Percentiles rank a stretch among this genome's conserved stretches.
Evolutionary conservation across 2,329 filamentous ascomycete species (phyloP).

Genomic region (Stagonosporopsis cucurbitacearum): DNA sequence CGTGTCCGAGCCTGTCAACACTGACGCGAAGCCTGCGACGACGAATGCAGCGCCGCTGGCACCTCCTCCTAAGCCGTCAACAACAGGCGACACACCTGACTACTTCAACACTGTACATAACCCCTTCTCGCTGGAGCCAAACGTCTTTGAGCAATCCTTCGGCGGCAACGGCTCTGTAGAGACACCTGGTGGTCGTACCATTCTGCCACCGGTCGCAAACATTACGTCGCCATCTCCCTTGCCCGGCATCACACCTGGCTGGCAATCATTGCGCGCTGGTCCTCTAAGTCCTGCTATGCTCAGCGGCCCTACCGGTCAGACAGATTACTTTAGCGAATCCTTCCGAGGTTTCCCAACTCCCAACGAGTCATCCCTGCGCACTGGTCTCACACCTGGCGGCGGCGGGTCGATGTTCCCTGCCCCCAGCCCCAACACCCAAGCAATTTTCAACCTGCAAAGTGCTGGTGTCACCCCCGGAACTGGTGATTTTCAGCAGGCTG

Average conservation of each 20-base stretch:
- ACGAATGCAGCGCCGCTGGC: constrained; percentile 58
- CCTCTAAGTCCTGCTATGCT: constrained; percentile 98
- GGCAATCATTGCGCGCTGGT: constrained; percentile 89
- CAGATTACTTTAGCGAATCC: constrained; percentile 87
- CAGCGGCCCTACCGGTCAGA: constrained; percentile 72
- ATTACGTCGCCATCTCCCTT: constrained; percentile 87
- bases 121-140: constrained; percentile 79
- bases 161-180: constrained; percentile 58
- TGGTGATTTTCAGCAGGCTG: constrained; percentile 92
- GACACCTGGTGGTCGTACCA: constrained; percentile 74
- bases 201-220: constrained; percentile 87
- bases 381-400: constrained; percentile 90
- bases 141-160: constrained; percentile 97
- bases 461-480: constrained; percentile 88
- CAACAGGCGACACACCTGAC: constrained; percentile 54
- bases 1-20: constrained; percentile 27
- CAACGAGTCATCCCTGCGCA: constrained; percentile 92
- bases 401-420: constrained; percentile 97
- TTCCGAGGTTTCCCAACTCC: constrained; percentile 90
- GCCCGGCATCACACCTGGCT: constrained; percentile 76
- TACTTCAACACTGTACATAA: constrained; percentile 60
- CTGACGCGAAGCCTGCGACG: constrained; percentile 44
- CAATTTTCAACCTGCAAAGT: constrained; percentile 78
- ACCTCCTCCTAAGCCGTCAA: constrained; percentile 57
- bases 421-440: constrained; percentile 84